These are phyloP conservation scores for Andrographis paniculata DNA, from an alignment of 305 asterid species.

Conservation along the genomic window DNA sequence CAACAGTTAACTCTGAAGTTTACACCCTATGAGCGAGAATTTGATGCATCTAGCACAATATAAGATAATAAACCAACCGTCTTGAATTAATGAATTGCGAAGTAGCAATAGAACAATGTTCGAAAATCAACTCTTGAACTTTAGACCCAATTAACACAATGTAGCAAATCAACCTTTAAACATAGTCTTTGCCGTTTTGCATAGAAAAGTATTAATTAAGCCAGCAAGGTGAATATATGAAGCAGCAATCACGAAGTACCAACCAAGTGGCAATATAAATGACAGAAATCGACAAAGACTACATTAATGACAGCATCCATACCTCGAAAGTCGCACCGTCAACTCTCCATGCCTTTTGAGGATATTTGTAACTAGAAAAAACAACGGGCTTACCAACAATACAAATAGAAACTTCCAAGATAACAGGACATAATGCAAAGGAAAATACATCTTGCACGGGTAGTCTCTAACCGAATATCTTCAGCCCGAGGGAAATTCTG, in stretches of 20 bases:
- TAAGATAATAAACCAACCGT: too few species aligned
- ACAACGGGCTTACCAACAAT: conserved; percentile 7
- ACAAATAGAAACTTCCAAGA: not conserved
- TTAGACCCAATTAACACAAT: too few species aligned
- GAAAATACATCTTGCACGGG: conserved; percentile 62
- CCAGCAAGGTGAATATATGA: not conserved
- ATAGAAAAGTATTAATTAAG: too few species aligned
- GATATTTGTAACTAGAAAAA: conserved; percentile 62
- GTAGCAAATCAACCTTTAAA: conserved; percentile 2
- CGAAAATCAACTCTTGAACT: too few species aligned
- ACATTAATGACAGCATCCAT: conserved; percentile 5
- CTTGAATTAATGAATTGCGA: not conserved
- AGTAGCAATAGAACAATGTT: too few species aligned
- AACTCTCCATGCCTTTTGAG: conserved; percentile 87
- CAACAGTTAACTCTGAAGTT: not conserved
- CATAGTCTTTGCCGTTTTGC: not conserved
- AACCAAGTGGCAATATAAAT: not conserved
- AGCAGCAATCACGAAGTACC: too few species aligned
- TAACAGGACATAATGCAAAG: conserved; percentile 4
- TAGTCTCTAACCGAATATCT: conserved; percentile 44
- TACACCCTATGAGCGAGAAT: not conserved
- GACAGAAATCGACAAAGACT: not conserved
- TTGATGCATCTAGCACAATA: too few species aligned
- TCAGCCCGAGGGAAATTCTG: conserved; percentile 49
- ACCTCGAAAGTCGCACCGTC: conserved; percentile 93